phyloP scores from a whole-genome alignment of 257 asterid species.

The Ligustrum vulgare region DNA sequence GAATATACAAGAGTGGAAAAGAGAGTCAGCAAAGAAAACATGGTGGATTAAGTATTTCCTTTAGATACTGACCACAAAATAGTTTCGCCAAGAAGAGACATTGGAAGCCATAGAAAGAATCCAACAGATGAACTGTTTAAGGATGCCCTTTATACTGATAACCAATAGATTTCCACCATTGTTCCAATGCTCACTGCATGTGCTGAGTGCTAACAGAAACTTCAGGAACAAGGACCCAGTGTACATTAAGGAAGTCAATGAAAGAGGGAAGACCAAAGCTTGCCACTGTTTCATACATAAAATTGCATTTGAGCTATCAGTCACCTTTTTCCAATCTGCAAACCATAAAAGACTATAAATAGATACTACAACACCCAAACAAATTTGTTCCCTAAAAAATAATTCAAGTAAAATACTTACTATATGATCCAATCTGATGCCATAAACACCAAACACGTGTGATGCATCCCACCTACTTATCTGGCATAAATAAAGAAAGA shows the following conservation, averaged over 20 bases:
- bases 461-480: slow-evolving; percentile 52
- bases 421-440: slow-evolving; percentile 68
- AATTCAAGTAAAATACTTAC: slow-evolving; percentile 49
- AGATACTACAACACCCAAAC: slow-evolving; percentile 28
- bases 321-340: slow-evolving; percentile 69
- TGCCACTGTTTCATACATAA: slow-evolving; percentile 94
- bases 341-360: slow-evolving; percentile 32
- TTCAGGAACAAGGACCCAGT: slow-evolving; percentile 63
- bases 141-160: slow-evolving; percentile 33
- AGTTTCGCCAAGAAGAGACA: slow-evolving; percentile 84
- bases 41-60: background rate
- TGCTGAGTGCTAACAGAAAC: slow-evolving; percentile 39
- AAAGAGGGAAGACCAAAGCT: slow-evolving; percentile 71
- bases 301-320: slow-evolving; percentile 68
- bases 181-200: slow-evolving; percentile 37
- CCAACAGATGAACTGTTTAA: slow-evolving; percentile 31
- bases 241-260: slow-evolving; percentile 84
- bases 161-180: slow-evolving; percentile 36
- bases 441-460: slow-evolving; percentile 51
- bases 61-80: slow-evolving; percentile 74
- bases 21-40: background rate
- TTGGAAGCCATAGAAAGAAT: slow-evolving; percentile 41
- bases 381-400: slow-evolving; percentile 6
- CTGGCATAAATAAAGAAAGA: slow-evolving; percentile 36
- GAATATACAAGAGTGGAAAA: background rate